Evolutionary conservation across 257 asterid genomes (phyloP), one percentile per base, ranked within the genome.

Genomic region (Penstemon davidsonii): DNA sequence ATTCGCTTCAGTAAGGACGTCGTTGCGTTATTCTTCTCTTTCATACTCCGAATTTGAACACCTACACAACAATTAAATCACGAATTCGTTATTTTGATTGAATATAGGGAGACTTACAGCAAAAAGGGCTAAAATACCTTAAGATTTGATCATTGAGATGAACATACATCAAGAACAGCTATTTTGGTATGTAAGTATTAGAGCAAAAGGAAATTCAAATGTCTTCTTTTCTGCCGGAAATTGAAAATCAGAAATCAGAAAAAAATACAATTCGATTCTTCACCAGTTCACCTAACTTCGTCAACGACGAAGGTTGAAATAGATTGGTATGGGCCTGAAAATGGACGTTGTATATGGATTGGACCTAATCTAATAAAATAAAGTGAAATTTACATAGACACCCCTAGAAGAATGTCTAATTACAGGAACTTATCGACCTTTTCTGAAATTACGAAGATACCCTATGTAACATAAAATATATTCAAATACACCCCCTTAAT

Each of bases 1-100:
- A 90, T 64, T 69, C 89, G 79, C 75, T 78, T 85, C 69, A 90
- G 85, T 45, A 87, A 50, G 33, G 92, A 78, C 59, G 91, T 72
- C 44, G 95, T 72, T 55, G 85, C 77, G 64, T 58, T 57, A 66
- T 66, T 83, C 82, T 88, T 90, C 74, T 93, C 96, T 80, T 84
- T 93, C 97, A 93, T 92, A 75, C 73, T 89, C 67, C 74, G 53
- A 69, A 57, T 54, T 60, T 55, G 33, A 66, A 57, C 76, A 63
- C 69, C 80, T 75, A 18, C 42, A 54, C 40, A 50, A 59, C 73
- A 56, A 71, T 13, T 13, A 71, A 55, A 70, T 73, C 74, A 53
- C 55, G 43, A 63, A 68, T 41, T 74, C 69, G 62, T 51, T 42
- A 37, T 66, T 60, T 37, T 44, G 25, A 74, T 62, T 38, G 60